Conservation (phyloP, 331 rosid species). For the Dryas integrifolia region DNA sequence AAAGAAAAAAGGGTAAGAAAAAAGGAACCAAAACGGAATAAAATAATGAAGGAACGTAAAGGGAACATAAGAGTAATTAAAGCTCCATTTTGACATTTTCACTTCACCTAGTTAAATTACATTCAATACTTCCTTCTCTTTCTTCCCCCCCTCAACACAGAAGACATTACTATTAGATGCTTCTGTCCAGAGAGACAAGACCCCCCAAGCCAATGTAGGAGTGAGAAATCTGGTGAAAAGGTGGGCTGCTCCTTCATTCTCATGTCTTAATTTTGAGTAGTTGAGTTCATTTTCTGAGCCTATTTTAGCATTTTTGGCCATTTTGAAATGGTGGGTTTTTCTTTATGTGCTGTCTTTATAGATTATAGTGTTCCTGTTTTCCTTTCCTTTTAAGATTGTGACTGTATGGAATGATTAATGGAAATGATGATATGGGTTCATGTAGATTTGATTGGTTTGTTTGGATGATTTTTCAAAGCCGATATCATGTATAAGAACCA, state of each 20-base stretch:
- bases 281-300: neutral
- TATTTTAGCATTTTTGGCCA: neutral
- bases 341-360: too few relatives aligned
- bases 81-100: slow-evolving; percentile 12
- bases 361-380: too few relatives aligned
- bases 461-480: neutral
- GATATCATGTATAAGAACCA: slow-evolving; percentile 29
- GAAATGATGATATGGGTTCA: neutral
- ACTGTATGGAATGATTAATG: neutral
- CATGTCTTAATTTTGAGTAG: too few relatives aligned
- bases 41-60: neutral
- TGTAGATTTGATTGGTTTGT: neutral
- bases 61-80: neutral
- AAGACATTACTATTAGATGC: slow-evolving; percentile 9
- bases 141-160: neutral
- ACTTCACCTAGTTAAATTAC: neutral
- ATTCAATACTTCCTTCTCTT: neutral
- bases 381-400: neutral
- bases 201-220: neutral
- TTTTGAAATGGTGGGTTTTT: neutral
- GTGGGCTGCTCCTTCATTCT: too few relatives aligned
- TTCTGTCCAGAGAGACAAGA: slow-evolving; percentile 12
- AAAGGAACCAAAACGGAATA: neutral
- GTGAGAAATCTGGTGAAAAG: too few relatives aligned
- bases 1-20: neutral